Conservation (phyloP, 164 flowering plant genomes). For the Vitis cinerea region DNA sequence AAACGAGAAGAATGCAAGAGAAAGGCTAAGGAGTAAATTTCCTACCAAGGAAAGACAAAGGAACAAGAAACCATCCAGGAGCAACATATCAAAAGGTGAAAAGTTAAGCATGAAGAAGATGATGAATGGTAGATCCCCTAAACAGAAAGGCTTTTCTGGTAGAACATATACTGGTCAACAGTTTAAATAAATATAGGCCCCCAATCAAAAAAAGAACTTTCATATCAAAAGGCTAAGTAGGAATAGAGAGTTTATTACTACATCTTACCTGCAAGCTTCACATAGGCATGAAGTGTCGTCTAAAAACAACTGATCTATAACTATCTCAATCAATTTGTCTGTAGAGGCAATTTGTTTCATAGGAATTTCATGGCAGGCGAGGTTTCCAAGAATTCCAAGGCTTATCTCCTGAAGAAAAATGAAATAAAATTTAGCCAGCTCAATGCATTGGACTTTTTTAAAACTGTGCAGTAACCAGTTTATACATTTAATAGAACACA, state of each 20-base stretch:
- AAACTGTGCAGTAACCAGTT: background rate
- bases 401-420: conserved; percentile 66
- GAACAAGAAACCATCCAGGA: too few species aligned
- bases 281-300: conserved; percentile 77
- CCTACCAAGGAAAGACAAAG: too few species aligned
- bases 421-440: background rate
- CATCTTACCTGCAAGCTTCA: conserved; percentile 71
- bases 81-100: too few species aligned
- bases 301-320: conserved; percentile 69
- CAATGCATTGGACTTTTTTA: background rate
- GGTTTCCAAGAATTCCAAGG: conserved; percentile 87
- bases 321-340: conserved; percentile 47
- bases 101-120: too few species aligned
- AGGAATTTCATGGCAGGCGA: conserved; percentile 83
- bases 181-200: background rate
- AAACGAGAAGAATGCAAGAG: too few species aligned
- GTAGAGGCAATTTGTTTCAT: conserved; percentile 48
- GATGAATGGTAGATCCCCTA: background rate
- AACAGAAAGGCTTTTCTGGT: background rate
- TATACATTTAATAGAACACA: conserved; percentile 1
- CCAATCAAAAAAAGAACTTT: background rate
- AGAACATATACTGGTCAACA: background rate
- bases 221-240: background rate
- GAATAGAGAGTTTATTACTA: background rate
- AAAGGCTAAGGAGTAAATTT: too few species aligned